These are phyloP conservation scores for Pestalotiopsis sp. DNA, from an alignment of 2,329 filamentous ascomycete species.

Conservation along the genomic window DNA sequence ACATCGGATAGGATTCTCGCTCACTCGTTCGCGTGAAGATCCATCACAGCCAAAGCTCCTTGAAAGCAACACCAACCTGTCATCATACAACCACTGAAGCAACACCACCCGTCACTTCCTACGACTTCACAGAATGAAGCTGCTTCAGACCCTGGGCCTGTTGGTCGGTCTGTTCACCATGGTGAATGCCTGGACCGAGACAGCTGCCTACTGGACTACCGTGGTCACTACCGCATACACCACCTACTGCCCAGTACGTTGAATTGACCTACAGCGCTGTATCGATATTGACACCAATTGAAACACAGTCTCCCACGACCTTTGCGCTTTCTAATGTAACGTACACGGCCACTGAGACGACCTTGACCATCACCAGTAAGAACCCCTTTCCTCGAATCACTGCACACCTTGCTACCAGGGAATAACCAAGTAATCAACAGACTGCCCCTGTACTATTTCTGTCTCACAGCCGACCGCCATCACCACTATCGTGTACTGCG, in stretches of 20 bases:
- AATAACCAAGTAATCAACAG: conserved; percentile 33
- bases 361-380: conserved; percentile 48
- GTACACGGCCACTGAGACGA: conserved; percentile 45
- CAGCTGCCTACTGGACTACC: conserved; percentile 35
- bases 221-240: conserved; percentile 40
- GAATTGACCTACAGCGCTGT: conserved; percentile 19
- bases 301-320: conserved; percentile 37
- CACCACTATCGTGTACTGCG: conserved; percentile 28
- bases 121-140: conserved; percentile 37
- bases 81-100: conserved; percentile 16
- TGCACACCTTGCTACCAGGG: neutral
- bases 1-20: neutral
- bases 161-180: conserved; percentile 33
- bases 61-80: neutral
- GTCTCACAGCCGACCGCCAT: conserved; percentile 32
- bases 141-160: conserved; percentile 34
- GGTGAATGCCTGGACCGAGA: conserved; percentile 28
- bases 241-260: conserved; percentile 45
- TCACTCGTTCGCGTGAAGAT: neutral
- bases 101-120: conserved; percentile 6
- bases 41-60: neutral
- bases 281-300: neutral
- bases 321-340: conserved; percentile 43
- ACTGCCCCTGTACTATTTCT: conserved; percentile 50
- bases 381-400: neutral